Percentiles rank a stretch among this genome's conserved stretches.
Evolutionary conservation across 495 filamentous ascomycete species (phyloP).

Genomic region (Trichoderma orchidacearum): DNA sequence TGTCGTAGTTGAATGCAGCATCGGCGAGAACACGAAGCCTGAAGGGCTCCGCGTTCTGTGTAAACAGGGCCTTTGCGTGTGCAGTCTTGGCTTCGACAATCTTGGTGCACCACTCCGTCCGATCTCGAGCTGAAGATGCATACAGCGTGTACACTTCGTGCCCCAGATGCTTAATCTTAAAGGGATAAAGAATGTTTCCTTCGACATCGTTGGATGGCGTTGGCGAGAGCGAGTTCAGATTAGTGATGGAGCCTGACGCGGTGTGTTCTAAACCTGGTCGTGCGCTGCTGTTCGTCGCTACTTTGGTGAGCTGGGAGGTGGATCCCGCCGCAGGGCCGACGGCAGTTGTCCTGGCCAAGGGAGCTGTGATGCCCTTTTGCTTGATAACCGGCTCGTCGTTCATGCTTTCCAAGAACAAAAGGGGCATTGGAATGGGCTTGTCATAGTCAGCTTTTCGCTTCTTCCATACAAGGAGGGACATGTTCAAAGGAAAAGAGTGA

Average conservation of each 20-base stretch:
- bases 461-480: too few relatives aligned
- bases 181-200: conserved; percentile 81
- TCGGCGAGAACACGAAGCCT: conserved; percentile 84
- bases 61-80: conserved; percentile 74
- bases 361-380: conserved; percentile 67
- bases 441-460: conserved; percentile 3
- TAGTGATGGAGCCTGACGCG: conserved; percentile 39
- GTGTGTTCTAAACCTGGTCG: conserved; percentile 50
- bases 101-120: conserved; percentile 83
- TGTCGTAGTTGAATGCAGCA: conserved; percentile 74
- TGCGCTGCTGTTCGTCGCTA: conserved; percentile 30
- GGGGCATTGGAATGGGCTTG: conserved; percentile 93
- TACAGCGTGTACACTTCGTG: conserved; percentile 82
- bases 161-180: conserved; percentile 94
- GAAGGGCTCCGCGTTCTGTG: conserved; percentile 95
- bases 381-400: conserved; percentile 85
- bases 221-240: conserved; percentile 26
- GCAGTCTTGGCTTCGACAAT: conserved; percentile 89
- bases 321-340: conserved; percentile 21
- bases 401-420: conserved; percentile 79
- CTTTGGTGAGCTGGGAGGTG: conserved; percentile 37
- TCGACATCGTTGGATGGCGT: conserved; percentile 37
- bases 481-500: too few relatives aligned
- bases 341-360: conserved; percentile 35
- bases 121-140: conserved; percentile 54